These are phyloP conservation scores for Gypsophila paniculata DNA, from an alignment of 179 eudicot species.

Conservation along the genomic window DNA sequence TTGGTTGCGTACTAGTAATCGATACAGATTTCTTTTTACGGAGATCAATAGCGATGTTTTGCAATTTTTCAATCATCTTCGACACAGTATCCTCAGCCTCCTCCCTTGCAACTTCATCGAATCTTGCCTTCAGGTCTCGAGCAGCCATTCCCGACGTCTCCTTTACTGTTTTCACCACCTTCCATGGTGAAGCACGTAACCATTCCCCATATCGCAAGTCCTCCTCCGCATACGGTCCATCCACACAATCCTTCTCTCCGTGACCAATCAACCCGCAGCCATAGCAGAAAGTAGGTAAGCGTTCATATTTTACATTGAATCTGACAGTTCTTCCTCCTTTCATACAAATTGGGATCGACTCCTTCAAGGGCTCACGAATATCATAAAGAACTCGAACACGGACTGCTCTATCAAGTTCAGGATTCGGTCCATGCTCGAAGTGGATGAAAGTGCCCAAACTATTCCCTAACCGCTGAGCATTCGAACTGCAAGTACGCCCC, in stretches of 20 bases:
- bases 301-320: background rate
- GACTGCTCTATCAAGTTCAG: background rate
- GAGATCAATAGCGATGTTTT: no score
- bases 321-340: background rate
- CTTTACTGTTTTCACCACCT: background rate
- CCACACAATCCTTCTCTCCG: background rate
- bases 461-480: background rate
- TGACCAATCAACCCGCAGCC: background rate
- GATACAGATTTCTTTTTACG: no score
- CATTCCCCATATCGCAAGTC: background rate
- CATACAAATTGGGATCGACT: background rate
- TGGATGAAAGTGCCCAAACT: background rate
- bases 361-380: background rate
- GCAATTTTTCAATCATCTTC: no score
- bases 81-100: no score
- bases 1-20: no score
- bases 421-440: background rate
- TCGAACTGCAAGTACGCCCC: background rate
- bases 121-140: no score
- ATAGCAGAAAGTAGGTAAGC: background rate
- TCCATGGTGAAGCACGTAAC: background rate
- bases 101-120: no score
- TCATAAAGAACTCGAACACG: background rate
- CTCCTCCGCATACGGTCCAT: background rate
- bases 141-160: no score